Percentiles rank a stretch among this genome's conserved stretches.
phyloP scores from a whole-genome alignment of 805 yeast genomes.

The Jamesozyma spencerorum region DNA sequence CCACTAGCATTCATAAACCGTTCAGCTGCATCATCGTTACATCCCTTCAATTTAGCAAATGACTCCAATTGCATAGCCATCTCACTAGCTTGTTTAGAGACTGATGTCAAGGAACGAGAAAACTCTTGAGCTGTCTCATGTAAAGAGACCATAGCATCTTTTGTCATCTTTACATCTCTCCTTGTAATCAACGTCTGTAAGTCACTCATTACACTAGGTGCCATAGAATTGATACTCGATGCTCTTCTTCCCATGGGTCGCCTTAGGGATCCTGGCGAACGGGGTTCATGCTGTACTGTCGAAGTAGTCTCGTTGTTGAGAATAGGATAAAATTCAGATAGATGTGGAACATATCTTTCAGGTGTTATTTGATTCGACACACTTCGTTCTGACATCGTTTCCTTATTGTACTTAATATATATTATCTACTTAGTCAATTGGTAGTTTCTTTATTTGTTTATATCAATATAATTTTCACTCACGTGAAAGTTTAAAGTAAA shows the following conservation, averaged over 20 bases:
- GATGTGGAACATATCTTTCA: slow-evolving; percentile 36
- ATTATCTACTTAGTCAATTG: too few relatives aligned
- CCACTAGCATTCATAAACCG: slow-evolving; percentile 69
- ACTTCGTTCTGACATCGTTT: too few relatives aligned
- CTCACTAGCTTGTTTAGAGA: slow-evolving; percentile 52
- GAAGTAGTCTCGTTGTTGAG: slow-evolving; percentile 29
- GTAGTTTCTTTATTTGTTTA: neutral
- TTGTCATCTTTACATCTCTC: slow-evolving; percentile 46
- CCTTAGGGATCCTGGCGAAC: neutral
- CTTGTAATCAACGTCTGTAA: slow-evolving; percentile 52
- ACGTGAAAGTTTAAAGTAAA: too few relatives aligned
- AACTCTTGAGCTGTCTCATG: slow-evolving; percentile 39
- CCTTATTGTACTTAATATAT: too few relatives aligned
- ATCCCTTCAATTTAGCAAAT: slow-evolving; percentile 53
- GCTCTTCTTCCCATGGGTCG: slow-evolving; percentile 7
- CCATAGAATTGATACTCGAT: slow-evolving; percentile 37
- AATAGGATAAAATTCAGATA: slow-evolving; percentile 50
- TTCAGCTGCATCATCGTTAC: slow-evolving; percentile 44
- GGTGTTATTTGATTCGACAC: slow-evolving; percentile 5
- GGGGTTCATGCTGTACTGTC: neutral
- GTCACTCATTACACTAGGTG: slow-evolving; percentile 40
- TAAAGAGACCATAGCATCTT: slow-evolving; percentile 41
- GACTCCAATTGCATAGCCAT: slow-evolving; percentile 64
- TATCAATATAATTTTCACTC: neutral
- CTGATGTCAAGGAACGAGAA: slow-evolving; percentile 32